These are phyloP conservation scores for Cyclotella atomus DNA, from an alignment of 108 stramenopile species.

Conservation along the genomic window DNA sequence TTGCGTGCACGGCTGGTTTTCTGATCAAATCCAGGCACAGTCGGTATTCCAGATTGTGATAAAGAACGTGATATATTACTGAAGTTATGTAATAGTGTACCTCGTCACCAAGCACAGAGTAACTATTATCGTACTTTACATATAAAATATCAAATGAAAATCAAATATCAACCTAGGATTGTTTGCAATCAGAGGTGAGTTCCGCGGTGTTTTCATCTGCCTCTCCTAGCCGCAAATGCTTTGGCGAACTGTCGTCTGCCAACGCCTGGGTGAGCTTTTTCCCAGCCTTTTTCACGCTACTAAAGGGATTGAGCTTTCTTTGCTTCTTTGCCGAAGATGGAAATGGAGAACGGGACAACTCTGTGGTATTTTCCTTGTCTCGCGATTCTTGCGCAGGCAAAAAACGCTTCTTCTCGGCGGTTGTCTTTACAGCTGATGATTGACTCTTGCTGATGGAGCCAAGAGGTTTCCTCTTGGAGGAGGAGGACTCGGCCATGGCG, in stretches of 20 bases:
- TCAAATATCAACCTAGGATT: conserved; percentile 27
- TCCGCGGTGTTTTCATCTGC: conserved; percentile 32
- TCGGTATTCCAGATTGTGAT: conserved; percentile 3
- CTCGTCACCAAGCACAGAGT: too few species aligned
- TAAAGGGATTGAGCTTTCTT: conserved; percentile 36
- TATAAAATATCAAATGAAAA: not conserved
- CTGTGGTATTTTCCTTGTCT: conserved; percentile 13
- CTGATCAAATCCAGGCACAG: not conserved
- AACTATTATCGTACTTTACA: too few species aligned
- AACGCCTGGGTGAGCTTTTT: conserved; percentile 20
- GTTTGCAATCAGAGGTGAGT: conserved; percentile 43
- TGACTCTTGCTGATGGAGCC: not conserved
- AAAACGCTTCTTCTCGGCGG: not conserved
- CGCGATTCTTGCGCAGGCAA: not conserved
- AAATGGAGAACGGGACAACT: conserved; percentile 18
- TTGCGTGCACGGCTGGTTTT: not conserved
- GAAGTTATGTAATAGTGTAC: too few species aligned
- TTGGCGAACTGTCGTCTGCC: conserved; percentile 14
- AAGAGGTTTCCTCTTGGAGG: not conserved
- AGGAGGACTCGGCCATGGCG: not conserved
- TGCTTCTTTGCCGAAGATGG: conserved; percentile 23
- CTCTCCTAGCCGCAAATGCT: conserved; percentile 27
- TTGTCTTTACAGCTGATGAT: not conserved
- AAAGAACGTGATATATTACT: too few species aligned
- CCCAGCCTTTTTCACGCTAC: conserved; percentile 31